A percentile compares a stretch with the other conserved stretches of the same genome.
phyloP scores from a whole-genome alignment of 164 flowering plant genomes.

The Chloranthus sessilifolius region DNA sequence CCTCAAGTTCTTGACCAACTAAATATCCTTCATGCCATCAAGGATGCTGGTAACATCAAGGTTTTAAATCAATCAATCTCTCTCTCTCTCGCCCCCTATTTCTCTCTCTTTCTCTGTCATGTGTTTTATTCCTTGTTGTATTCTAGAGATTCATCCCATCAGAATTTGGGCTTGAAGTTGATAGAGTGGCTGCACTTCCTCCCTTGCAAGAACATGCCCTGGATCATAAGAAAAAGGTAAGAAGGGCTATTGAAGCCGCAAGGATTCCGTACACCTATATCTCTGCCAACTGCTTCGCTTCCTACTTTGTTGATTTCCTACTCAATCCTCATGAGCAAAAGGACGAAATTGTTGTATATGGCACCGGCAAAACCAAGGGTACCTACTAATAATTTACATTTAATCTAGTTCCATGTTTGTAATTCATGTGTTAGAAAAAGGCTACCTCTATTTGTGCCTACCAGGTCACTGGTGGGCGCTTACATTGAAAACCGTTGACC shows the following conservation, averaged over 20 bases:
- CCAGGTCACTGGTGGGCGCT: too few species aligned
- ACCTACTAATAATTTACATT: neutral
- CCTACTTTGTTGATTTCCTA: slow-evolving; percentile 2
- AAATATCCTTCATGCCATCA: slow-evolving; percentile 38
- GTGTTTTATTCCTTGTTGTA: too few species aligned
- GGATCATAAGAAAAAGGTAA: slow-evolving; percentile 4
- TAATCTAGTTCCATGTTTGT: neutral
- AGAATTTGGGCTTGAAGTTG: slow-evolving; percentile 7
- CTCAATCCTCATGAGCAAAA: slow-evolving; percentile 25
- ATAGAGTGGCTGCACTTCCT: slow-evolving; percentile 7
- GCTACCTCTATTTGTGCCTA: neutral
- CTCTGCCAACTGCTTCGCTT: slow-evolving; percentile 4
- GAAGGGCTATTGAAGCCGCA: slow-evolving; percentile 6
- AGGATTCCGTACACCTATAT: slow-evolving; percentile 10
- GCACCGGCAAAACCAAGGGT: slow-evolving; percentile 2
- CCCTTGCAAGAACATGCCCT: neutral
- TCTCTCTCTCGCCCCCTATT: neutral
- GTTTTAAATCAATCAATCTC: too few species aligned
- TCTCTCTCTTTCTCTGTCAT: neutral
- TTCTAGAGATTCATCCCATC: slow-evolving; percentile 6
- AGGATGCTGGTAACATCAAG: slow-evolving; percentile 38
- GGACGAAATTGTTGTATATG: slow-evolving; percentile 6
- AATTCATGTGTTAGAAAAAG: neutral
- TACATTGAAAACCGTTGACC: too few species aligned
- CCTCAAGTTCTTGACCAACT: slow-evolving; percentile 32